Percentiles rank a stretch among this genome's conserved stretches.
These are phyloP conservation scores for Pisolithus thermaeus DNA, from an alignment of 1,284 basidiomycete species.

Conservation along the genomic window DNA sequence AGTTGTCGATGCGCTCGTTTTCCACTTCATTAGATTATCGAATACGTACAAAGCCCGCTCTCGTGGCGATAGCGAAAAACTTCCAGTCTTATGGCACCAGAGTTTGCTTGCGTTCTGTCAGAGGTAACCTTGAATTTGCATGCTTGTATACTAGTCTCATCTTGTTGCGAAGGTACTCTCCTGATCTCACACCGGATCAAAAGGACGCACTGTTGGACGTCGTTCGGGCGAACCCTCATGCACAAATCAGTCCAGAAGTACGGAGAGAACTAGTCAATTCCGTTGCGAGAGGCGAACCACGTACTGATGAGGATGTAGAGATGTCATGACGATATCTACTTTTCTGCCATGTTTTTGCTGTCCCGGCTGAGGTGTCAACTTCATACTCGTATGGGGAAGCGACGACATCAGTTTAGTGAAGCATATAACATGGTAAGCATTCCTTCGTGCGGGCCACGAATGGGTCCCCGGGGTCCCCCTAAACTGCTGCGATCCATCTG, in stretches of 20 bases:
- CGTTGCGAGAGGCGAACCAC: constrained; percentile 65
- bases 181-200: constrained; percentile 96
- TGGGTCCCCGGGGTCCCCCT: too few species aligned
- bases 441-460: background rate
- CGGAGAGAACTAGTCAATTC: constrained; percentile 81
- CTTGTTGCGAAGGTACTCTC: constrained; percentile 67
- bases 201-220: constrained; percentile 97
- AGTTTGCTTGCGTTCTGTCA: constrained; percentile 93
- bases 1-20: constrained; percentile 94
- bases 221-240: constrained; percentile 80
- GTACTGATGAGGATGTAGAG: constrained; percentile 50
- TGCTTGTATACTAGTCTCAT: background rate
- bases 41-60: constrained; percentile 77
- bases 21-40: constrained; percentile 95
- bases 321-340: constrained; percentile 39
- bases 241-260: constrained; percentile 87
- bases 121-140: constrained; percentile 48
- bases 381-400: background rate
- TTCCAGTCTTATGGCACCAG: constrained; percentile 99
- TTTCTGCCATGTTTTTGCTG: background rate
- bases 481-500: too few species aligned
- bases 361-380: background rate
- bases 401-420: background rate
- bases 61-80: constrained; percentile 62
- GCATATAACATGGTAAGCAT: background rate